Evolutionary conservation across 768 basidiomycete species (phyloP).

Genomic region (Pseudohyphozyma bogoriensis): DNA sequence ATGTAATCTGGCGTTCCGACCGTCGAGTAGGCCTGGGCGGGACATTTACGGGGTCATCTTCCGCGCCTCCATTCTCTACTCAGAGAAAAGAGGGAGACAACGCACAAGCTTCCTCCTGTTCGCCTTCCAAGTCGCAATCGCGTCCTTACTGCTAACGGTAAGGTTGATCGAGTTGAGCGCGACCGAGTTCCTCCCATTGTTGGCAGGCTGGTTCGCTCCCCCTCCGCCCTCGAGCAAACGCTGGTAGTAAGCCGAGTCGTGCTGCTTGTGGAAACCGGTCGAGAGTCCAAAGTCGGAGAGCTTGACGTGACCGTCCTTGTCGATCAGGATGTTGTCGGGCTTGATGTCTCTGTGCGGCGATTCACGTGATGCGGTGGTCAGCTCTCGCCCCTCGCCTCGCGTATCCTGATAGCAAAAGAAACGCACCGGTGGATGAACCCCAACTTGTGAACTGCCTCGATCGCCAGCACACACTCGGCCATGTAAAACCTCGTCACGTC

Average conservation of each 20-base stretch:
- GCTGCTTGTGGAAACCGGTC: slow-evolving; percentile 98
- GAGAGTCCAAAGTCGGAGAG: slow-evolving; percentile 97
- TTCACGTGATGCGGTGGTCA: too few species aligned
- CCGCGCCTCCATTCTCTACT: not conserved
- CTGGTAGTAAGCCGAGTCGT: slow-evolving; percentile 92
- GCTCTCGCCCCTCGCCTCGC: too few species aligned
- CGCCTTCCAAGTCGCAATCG: slow-evolving; percentile 96
- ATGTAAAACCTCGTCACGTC: slow-evolving; percentile 98
- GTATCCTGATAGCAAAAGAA: too few species aligned
- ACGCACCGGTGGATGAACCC: slow-evolving; percentile 93
- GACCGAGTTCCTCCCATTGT: slow-evolving; percentile 72
- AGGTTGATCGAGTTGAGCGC: slow-evolving; percentile 95
- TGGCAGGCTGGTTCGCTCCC: slow-evolving; percentile 35
- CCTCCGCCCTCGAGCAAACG: slow-evolving; percentile 59
- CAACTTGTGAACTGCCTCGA: slow-evolving; percentile 91
- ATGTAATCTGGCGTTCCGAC: slow-evolving; percentile 96
- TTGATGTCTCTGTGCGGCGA: slow-evolving; percentile 82
- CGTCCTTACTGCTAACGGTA: slow-evolving; percentile 75
- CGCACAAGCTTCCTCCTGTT: slow-evolving; percentile 85
- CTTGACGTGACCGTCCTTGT: slow-evolving; percentile 93
- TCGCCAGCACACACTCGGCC: slow-evolving; percentile 94
- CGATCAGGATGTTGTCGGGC: slow-evolving; percentile 97
- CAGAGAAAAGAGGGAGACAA: not conserved
- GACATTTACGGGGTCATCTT: too few species aligned
- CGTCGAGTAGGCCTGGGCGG: slow-evolving; percentile 95